Evolutionary conservation across 2,329 filamentous ascomycete genomes (phyloP).

Genomic region (Nemania abortiva): DNA sequence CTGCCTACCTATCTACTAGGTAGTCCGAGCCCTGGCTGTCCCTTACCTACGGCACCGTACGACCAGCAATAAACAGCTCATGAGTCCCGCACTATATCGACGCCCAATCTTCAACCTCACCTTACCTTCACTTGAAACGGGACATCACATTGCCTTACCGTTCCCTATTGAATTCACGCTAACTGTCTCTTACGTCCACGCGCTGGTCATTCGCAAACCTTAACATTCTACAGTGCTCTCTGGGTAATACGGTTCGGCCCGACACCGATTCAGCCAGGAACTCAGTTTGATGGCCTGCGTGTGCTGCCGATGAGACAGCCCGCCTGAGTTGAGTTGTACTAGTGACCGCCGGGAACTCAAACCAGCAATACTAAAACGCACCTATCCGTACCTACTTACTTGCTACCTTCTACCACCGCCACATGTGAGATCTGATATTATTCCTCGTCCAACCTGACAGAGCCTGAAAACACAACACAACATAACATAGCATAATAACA

Average conservation of each 20-base stretch:
- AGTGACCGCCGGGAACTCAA: conserved; percentile 27
- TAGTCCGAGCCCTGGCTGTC: too few species aligned
- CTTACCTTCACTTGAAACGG: conserved; percentile 32
- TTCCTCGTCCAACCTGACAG: not conserved
- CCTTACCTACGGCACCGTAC: not conserved
- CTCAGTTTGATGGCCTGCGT: conserved; percentile 19
- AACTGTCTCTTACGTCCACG: not conserved
- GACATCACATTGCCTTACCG: conserved; percentile 12
- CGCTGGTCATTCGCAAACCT: conserved; percentile 6
- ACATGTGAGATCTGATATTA: not conserved
- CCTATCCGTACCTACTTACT: not conserved
- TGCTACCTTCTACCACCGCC: not conserved
- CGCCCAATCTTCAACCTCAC: conserved; percentile 38
- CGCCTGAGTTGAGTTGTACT: conserved; percentile 13
- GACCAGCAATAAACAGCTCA: conserved; percentile 19
- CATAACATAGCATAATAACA: too few species aligned
- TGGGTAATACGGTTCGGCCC: conserved; percentile 11
- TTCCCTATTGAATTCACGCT: conserved; percentile 12
- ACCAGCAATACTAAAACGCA: conserved; percentile 8
- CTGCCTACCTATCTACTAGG: too few species aligned
- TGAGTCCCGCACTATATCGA: conserved; percentile 28
- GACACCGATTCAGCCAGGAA: conserved; percentile 11
- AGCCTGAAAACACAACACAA: not conserved
- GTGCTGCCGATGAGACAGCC: too few species aligned
- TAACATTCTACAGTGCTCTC: not conserved